Evolutionary conservation across 805 yeast genomes (phyloP), one percentile per base, ranked within the genome.

Genomic region (Brettanomyces naardenensis): DNA sequence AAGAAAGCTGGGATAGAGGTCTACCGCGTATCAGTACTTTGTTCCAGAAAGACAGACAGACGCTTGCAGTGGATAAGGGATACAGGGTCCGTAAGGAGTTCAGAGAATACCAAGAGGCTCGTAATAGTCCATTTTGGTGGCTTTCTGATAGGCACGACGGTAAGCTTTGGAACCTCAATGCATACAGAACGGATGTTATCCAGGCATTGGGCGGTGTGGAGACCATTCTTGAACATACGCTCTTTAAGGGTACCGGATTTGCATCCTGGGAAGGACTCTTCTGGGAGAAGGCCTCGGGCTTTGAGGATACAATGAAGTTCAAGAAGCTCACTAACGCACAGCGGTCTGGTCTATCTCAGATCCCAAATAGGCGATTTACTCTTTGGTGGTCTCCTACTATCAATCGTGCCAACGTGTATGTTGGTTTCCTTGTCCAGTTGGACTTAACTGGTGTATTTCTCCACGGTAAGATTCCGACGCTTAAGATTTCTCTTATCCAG

Each of bases 341-440:
- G 66, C 70, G 98, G 52, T 81, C 96, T 4, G 99, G 99, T 56
- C 71, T 92, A 46, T 85, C 94, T 53, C 99, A 92, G 63, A 90
- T 92, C 52, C 99, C 99, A 3, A 92, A 92, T 56, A 80, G 99
- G 57, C 73, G 99, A 33, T 92, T 92, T 56, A 92, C 98, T 0
- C 65, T 92, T 22, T 92, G 99, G 99, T 92, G 99, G 99, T 88
- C 97, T 0, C 99, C 99, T 5, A 92, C 99, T 0, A 92, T 92
- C 51, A 92, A 92, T 53, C 74, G 99, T 46, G 98, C 98, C 5
- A 92, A 92, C 54, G 97, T 92, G 19, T 92, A 92, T 54, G 97
- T 92, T 40, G 99, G 99, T 20, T 92, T 92, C 65, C 68, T 89
- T 53, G 98, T 92, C 21, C 99, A 92, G 57, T 68, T 92, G 32